Conservation (phyloP, 2,329 filamentous ascomycete genomes). For the Phoma sp. region DNA sequence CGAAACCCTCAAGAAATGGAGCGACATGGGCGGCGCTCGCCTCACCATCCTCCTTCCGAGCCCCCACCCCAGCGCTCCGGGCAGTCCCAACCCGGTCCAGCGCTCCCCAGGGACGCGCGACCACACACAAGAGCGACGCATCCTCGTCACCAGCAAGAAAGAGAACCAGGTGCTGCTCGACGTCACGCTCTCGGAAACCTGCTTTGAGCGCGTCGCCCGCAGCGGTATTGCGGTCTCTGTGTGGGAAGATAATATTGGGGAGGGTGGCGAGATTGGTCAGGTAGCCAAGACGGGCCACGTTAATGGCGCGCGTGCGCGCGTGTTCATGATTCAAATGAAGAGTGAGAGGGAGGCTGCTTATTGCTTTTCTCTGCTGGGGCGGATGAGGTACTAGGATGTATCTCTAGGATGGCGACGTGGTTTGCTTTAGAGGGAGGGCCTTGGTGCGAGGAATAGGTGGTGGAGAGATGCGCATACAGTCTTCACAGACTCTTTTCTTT, state of each 20-base stretch:
- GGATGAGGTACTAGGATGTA: conserved; percentile 52
- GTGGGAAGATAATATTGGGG: conserved; percentile 67
- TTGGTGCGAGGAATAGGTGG: too few relatives aligned
- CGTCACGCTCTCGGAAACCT: conserved; percentile 81
- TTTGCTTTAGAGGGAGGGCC: too few relatives aligned
- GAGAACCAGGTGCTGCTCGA: conserved; percentile 76
- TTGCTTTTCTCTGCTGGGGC: conserved; percentile 57
- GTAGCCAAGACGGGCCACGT: conserved; percentile 65
- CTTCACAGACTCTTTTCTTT: too few relatives aligned
- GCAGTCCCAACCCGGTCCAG: conserved; percentile 35
- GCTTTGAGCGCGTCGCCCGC: conserved; percentile 82
- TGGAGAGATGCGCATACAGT: not conserved
- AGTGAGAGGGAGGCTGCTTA: conserved; percentile 57
- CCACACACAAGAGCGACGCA: conserved; percentile 75
- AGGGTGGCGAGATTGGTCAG: conserved; percentile 65
- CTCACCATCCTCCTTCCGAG: conserved; percentile 80
- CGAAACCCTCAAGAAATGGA: conserved; percentile 78
- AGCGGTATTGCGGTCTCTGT: conserved; percentile 89
- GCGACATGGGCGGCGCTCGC: conserved; percentile 84
- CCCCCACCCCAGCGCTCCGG: conserved; percentile 57
- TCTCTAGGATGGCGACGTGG: too few relatives aligned
- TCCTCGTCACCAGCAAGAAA: conserved; percentile 77
- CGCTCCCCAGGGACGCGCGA: conserved; percentile 47
- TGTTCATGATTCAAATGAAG: conserved; percentile 69
- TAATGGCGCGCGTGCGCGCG: conserved; percentile 58